Percentiles rank a stretch among this genome's conserved stretches.
Conservation (phyloP, 2,329 filamentous ascomycete species). For the Colletotrichum tanaceti region DNA sequence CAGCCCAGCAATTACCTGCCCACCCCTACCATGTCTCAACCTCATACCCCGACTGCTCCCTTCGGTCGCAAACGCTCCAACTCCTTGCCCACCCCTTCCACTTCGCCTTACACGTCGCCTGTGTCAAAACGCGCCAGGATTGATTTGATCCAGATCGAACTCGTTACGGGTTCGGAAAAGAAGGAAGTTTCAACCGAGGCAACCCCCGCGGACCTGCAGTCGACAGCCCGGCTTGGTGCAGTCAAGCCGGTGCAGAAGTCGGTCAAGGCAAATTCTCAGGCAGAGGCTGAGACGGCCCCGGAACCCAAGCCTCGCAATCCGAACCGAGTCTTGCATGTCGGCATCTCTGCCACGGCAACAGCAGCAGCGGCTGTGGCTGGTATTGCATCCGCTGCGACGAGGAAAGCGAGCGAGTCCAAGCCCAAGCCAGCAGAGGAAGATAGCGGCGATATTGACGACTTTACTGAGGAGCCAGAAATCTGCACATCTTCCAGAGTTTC, state of each 20-base stretch:
- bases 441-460: conserved; percentile 60
- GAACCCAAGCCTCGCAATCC: conserved; percentile 37
- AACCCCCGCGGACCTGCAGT: conserved; percentile 8
- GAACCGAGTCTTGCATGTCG: conserved; percentile 32
- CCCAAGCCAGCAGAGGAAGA: conserved; percentile 52
- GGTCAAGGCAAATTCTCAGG: conserved; percentile 1
- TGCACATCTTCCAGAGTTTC: conserved; percentile 68
- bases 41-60: conserved; percentile 51
- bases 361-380: conserved; percentile 20
- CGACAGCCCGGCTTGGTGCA: conserved; percentile 11
- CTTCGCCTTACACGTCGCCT: conserved; percentile 44
- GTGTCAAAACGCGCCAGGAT: conserved; percentile 35
- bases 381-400: conserved; percentile 4
- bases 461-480: conserved; percentile 65
- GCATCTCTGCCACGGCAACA: conserved; percentile 11
- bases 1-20: conserved; percentile 46
- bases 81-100: conserved; percentile 59
- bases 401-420: neutral
- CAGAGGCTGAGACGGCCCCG: conserved; percentile 22
- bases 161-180: conserved; percentile 12
- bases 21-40: conserved; percentile 50
- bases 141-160: conserved; percentile 12
- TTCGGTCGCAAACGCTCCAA: conserved; percentile 58
- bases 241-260: neutral
- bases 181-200: conserved; percentile 37